Conservation (phyloP, 345 rosid species). For the Boechera retrofracta region DNA sequence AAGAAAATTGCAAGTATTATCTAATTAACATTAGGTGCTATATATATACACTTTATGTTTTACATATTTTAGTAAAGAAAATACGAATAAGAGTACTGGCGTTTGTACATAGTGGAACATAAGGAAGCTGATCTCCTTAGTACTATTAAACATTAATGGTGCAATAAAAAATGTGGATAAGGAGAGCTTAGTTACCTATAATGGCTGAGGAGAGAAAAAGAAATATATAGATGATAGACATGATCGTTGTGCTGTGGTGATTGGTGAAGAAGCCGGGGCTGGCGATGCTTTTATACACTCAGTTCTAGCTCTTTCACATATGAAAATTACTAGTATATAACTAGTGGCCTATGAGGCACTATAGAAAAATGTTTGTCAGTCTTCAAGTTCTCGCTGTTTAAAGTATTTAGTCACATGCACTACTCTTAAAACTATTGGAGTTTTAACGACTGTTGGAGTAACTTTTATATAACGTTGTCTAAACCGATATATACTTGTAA, state of each 20-base stretch:
- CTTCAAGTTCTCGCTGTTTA: background rate
- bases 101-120: too few species aligned
- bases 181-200: slow-evolving; percentile 6
- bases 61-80: too few species aligned
- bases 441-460: too few species aligned
- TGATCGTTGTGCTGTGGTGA: background rate
- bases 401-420: background rate
- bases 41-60: too few species aligned
- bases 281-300: slow-evolving; percentile 1
- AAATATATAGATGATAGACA: slow-evolving; percentile 23
- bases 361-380: background rate
- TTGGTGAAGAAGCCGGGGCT: slow-evolving; percentile 3
- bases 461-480: background rate
- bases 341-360: background rate
- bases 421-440: too few species aligned
- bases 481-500: background rate
- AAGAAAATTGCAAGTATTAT: too few species aligned
- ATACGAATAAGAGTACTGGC: too few species aligned
- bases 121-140: too few species aligned
- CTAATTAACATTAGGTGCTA: too few species aligned
- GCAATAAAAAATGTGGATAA: background rate
- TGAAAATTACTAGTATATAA: slow-evolving; percentile 4
- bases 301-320: background rate
- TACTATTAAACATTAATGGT: background rate
- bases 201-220: slow-evolving; percentile 23